Conservation (phyloP, 2,329 filamentous ascomycete species). For the Aspergillus quadrilineatus region DNA sequence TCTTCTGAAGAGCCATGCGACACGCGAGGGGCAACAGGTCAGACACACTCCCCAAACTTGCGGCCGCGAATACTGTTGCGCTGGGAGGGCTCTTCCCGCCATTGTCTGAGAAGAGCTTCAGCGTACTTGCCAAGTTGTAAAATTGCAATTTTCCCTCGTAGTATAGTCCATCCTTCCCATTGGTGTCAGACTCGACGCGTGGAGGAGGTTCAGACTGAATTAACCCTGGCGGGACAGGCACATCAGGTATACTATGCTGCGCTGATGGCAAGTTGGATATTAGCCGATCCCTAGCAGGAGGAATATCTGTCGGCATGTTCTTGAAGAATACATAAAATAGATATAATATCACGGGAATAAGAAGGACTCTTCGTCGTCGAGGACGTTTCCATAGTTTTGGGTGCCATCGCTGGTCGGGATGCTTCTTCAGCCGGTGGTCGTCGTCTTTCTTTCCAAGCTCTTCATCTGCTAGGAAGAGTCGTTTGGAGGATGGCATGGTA, state of each 20-base stretch:
- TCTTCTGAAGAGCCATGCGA: constrained; percentile 70
- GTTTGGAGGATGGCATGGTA: constrained; percentile 42
- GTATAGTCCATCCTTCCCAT: constrained; percentile 39
- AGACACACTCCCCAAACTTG: constrained; percentile 70
- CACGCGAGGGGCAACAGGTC: constrained; percentile 79
- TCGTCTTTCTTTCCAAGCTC: constrained; percentile 67
- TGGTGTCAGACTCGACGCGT: constrained; percentile 17
- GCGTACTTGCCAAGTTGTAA: constrained; percentile 60
- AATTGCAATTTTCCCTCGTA: constrained; percentile 73
- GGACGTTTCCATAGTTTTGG: constrained; percentile 37
- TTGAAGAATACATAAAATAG: constrained; percentile 64
- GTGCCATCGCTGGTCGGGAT: constrained; percentile 26
- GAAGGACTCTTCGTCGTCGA: constrained; percentile 51
- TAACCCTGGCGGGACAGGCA: constrained; percentile 7
- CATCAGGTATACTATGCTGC: constrained; percentile 4
- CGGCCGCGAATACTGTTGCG: constrained; percentile 71
- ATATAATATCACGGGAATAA: constrained; percentile 49
- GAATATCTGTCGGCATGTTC: constrained; percentile 58
- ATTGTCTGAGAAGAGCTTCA: constrained; percentile 60
- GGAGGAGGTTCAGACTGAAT: constrained; percentile 16
- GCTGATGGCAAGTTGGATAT: neutral
- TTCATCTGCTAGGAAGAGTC: constrained; percentile 55
- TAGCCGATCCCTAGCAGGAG: constrained; percentile 33
- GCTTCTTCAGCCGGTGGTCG: constrained; percentile 50
- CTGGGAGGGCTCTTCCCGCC: constrained; percentile 59